phyloP scores from a whole-genome alignment of 2,329 filamentous ascomycete genomes.

The Epichloe festucae region DNA sequence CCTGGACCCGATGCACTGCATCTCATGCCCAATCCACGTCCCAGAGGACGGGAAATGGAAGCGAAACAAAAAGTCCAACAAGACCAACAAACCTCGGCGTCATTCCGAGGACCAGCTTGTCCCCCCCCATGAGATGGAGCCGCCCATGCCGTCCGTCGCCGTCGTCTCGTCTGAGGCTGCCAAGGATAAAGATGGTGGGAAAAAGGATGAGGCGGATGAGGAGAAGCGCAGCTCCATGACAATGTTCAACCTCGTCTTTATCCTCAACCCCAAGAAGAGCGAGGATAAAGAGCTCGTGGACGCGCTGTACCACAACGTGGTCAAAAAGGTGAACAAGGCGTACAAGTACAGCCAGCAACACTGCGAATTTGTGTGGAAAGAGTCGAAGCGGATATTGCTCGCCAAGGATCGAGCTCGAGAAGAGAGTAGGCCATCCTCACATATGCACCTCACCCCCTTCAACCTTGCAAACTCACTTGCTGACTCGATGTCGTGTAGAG shows the following conservation, averaged over 20 bases:
- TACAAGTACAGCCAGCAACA: conserved; percentile 87
- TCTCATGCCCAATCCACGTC: conserved; percentile 75
- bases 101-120: conserved; percentile 19
- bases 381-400: conserved; percentile 69
- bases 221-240: conserved; percentile 64
- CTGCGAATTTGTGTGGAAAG: conserved; percentile 81
- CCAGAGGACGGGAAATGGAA: conserved; percentile 70
- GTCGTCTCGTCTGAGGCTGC: conserved; percentile 14
- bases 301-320: conserved; percentile 70
- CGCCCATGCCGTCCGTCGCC: conserved; percentile 5
- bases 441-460: too few relatives aligned
- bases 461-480: not conserved
- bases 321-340: conserved; percentile 84
- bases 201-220: conserved; percentile 39
- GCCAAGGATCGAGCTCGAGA: conserved; percentile 75
- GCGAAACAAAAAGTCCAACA: conserved; percentile 42
- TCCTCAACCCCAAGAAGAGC: conserved; percentile 65
- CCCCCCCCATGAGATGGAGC: conserved; percentile 16
- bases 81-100: conserved; percentile 18
- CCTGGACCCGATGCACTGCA: conserved; percentile 64
- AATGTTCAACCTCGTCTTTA: conserved; percentile 97
- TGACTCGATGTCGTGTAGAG: conserved; percentile 18
- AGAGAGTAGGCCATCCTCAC: conserved; percentile 30
- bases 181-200: conserved; percentile 19
- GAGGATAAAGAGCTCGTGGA: conserved; percentile 67